Conservation (phyloP, 176 grass and related monocot species). For the Phoenix dactylifera region DNA sequence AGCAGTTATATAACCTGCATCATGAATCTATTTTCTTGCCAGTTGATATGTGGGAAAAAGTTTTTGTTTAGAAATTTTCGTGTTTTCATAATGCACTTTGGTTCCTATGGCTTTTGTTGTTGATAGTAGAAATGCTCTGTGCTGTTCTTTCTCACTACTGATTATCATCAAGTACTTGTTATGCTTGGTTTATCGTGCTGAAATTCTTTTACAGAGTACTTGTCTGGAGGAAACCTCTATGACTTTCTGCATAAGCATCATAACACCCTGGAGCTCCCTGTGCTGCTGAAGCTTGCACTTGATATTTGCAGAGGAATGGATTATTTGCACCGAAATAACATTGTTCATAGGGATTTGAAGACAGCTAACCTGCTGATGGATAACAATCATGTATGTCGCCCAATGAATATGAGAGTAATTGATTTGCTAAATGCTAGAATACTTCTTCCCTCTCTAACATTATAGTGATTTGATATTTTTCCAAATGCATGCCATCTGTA, state of each 20-base stretch:
- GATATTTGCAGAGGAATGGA: slow-evolving; percentile 88
- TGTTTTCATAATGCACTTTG: too few species aligned
- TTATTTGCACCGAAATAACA: slow-evolving; percentile 84
- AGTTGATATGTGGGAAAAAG: too few species aligned
- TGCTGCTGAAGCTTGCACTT: slow-evolving; percentile 79
- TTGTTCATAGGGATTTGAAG: slow-evolving; percentile 97
- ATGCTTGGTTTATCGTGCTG: neutral
- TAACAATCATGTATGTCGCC: slow-evolving; percentile 67
- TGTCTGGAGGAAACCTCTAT: slow-evolving; percentile 96
- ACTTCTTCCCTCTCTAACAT: too few species aligned
- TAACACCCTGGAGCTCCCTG: slow-evolving; percentile 52
- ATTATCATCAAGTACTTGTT: neutral
- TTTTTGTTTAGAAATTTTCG: too few species aligned
- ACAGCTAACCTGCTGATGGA: slow-evolving; percentile 96
- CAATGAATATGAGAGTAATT: slow-evolving; percentile 6
- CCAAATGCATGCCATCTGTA: too few species aligned
- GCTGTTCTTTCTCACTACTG: neutral
- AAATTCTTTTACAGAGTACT: slow-evolving; percentile 72
- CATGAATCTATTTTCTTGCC: too few species aligned
- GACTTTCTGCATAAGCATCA: slow-evolving; percentile 83
- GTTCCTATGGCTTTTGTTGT: too few species aligned
- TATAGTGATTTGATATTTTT: too few species aligned
- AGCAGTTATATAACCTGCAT: too few species aligned
- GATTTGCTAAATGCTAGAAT: too few species aligned
- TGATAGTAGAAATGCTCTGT: neutral